Percentiles rank a stretch among this genome's conserved stretches.
Evolutionary conservation across 2,329 filamentous ascomycete genomes (phyloP).

Genomic region (Hypomyces rosellus): DNA sequence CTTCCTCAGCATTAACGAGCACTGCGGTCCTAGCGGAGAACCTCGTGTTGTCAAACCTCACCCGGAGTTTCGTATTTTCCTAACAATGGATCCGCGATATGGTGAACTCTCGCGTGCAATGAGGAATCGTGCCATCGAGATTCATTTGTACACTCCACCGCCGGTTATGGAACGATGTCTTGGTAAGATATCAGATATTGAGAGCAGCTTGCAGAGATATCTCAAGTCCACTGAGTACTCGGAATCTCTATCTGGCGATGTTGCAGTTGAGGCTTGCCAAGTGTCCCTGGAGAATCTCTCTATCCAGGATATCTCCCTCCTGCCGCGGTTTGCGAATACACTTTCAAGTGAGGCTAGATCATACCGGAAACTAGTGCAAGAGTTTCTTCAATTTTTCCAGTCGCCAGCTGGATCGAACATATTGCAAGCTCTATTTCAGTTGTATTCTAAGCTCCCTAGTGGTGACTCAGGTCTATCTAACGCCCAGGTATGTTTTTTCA

Average conservation of each 20-base stretch:
- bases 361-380: conserved; percentile 15
- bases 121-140: conserved; percentile 89
- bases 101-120: conserved; percentile 94
- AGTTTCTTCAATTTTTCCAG: conserved; percentile 25
- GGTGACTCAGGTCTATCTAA: conserved; percentile 26
- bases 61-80: conserved; percentile 80
- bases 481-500: conserved; percentile 36
- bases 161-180: conserved; percentile 27
- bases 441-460: conserved; percentile 30
- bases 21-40: conserved; percentile 74
- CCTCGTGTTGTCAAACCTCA: conserved; percentile 77
- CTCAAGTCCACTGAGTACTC: conserved; percentile 31
- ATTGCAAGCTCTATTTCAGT: conserved; percentile 27
- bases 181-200: conserved; percentile 40
- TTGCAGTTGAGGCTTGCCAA: conserved; percentile 22
- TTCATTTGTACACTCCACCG: conserved; percentile 58
- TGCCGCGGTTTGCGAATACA: conserved; percentile 28
- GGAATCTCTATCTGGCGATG: conserved; percentile 17
- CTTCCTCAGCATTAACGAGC: conserved; percentile 84
- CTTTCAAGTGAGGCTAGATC: conserved; percentile 10
- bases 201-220: conserved; percentile 44
- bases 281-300: conserved; percentile 43
- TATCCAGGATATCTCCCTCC: conserved; percentile 36
- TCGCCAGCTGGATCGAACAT: conserved; percentile 24
- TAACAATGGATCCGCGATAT: conserved; percentile 87